Base-by-base conservation (phyloP, 352 stramenopile species). In the Pythium monospermum region DNA sequence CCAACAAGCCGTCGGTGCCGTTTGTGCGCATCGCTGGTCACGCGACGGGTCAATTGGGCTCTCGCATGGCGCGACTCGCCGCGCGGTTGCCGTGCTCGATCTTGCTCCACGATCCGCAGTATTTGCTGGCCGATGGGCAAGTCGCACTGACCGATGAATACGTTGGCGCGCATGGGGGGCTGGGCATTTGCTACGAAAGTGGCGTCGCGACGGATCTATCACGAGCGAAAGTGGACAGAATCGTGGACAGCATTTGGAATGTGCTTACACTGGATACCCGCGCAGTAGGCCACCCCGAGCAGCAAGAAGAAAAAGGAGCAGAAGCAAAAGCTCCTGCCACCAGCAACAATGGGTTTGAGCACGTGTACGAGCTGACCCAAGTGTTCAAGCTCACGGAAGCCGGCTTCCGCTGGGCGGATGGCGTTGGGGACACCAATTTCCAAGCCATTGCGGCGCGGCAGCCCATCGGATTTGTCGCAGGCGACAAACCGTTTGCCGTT, bases 131-230 rank as follows among this genome's bases (percentile, higher is more conserved):
- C 0, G 73, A 77, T 37, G 80, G 77, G 4, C 50, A 53, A 11
- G 63, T 87, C 22, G 76, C 73, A 38, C 64, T 87, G 31, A 87
- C 77, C 30, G 80, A 91, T 47, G 80, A 91, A 51, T 91, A 76
- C 48, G 77, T 86, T 12, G 70, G 72, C 26, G 61, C 60, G 6
- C 43, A 76, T 38, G 80, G 80, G 37, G 75, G 77, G n/a, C 54
- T 84, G 26, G 77, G 73, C 6, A 43, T 87, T 22, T 89, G 78
- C 62, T 87, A 72, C 23, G 80, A 91, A 53, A 87, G 75, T 49
- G 76, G 80, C 0, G 16, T 85, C 10, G 73, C 76, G 21, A 77
- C 59, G 28, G 77, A 88, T 49, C 45, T 83, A 8, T 84, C 71
- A 6, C 33, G 56, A 11, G 31, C 37, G 6, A 88, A 79, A 46